Evolutionary conservation across 495 filamentous ascomycete genomes (phyloP), one percentile per base, ranked within the genome.

Genomic region (Neurospora sp.): DNA sequence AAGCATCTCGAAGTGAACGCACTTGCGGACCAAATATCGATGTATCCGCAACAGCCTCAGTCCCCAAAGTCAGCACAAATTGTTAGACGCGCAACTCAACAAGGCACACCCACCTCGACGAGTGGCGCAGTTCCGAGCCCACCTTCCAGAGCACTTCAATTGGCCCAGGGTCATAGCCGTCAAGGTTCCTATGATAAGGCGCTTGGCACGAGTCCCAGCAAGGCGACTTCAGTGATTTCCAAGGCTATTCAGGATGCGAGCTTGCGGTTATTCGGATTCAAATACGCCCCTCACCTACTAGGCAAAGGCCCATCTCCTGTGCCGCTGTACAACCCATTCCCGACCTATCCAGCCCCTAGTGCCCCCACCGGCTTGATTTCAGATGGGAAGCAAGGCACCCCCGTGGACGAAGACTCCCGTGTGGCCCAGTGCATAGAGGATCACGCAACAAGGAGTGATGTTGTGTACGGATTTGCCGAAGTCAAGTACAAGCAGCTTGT

Each of bases 401-500:
- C 87, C 10, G 79, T 89, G 10, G 95, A 98, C 73, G 94, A 98
- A 78, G 96, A 99, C 79, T 84, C 87, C 59, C 88, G 86, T 78
- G 90, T 91, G 36, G 88, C 96, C 7, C 89, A 94, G 72, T 87
- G 86, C 38, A 92, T 98, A 45, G 96, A 99, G 81, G 94, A 98
- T 72, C 91, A 90, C 70, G 96, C 96, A 8, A 94, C 92, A 19
- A 90, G 93, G 37, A 97, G 93, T 75, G 94, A 99, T 79, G 94
- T 98, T 39, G 94, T 99, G 2, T 98, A 92, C 79, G 93, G 93
- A 28, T 98, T 98, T 82, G 96, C 96, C 11, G 96, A 98, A 81
- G 94, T 99, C 74, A 99, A 99, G 82, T 98, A 95, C 84, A 96
- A 96, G 81, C 96, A 99, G 78, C 87, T 99, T 39, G 88, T 98